Evolutionary conservation across 441 rosid genomes (phyloP), one percentile per base, ranked within the genome.

Genomic region (Capsella rubella): DNA sequence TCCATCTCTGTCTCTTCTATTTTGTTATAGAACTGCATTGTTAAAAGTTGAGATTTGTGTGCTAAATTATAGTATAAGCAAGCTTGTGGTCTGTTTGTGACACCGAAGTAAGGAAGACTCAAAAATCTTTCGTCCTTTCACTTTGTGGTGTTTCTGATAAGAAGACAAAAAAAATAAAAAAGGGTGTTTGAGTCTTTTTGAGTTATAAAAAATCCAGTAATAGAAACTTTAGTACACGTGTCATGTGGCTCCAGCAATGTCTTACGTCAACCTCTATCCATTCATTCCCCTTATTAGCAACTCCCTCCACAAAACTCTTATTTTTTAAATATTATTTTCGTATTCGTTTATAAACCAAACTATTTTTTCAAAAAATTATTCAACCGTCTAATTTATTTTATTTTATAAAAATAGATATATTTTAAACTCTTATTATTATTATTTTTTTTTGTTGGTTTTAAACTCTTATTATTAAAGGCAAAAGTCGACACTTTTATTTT

Each of bases 191-290:
- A 5, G 45, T 69, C 37, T 28, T 42, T 42, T 0, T 4, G 2
- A 8, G 0, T 5, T 35, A 6, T 5, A 2, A 45, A 14, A 25
- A 27, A 53, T 34, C 34, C 53, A 55, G 14, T 28, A 29, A 14
- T 28, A 21, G 43, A 34, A 59, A 28, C 6, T 1, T 0, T 2
- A 29, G 25, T 15, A 40, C 67, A 65, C 71, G 72, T 71, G 80
- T 67, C 39, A 32, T 14, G 54, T 21, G 42, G 58, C 66, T 77
- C 83, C 79, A 60, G 66, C 71, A 35, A 46, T n/a, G 6, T 72
- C 79, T 73, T 52, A 72, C 84, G 83, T 84, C 88, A 80, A 65
- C 79, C 16, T 82, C 75, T 83, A 82, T 82, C 85, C 85, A 70
- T 77, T 42, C 83, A 15, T n/a, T 5, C 7, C 63, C 49, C 76